phyloP scores from a whole-genome alignment of 1,284 basidiomycete genomes.

The Vanrija sp. region DNA sequence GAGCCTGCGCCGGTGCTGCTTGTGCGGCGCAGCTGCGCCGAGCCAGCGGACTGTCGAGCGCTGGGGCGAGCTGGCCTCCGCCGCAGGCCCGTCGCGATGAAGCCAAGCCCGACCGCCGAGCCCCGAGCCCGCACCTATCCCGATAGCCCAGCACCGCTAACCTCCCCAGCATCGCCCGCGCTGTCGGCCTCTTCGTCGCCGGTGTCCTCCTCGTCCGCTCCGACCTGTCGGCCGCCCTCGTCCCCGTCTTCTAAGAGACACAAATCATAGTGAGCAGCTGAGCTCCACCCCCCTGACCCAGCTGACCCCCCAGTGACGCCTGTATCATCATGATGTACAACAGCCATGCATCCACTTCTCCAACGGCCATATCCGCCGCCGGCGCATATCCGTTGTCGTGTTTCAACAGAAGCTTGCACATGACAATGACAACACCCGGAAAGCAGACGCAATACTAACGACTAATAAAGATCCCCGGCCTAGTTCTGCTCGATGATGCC shows the following conservation, averaged over 20 bases:
- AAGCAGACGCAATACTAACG: neutral
- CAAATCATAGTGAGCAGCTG: neutral
- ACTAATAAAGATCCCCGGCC: neutral
- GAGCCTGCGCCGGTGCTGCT: too few relatives aligned
- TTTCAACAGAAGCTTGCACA: neutral
- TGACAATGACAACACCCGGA: neutral
- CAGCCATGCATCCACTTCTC: conserved; percentile 20
- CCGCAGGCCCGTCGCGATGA: too few relatives aligned
- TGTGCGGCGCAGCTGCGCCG: too few relatives aligned
- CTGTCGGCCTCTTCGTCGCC: conserved; percentile 17
- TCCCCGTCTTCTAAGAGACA: conserved; percentile 18
- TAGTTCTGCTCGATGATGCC: conserved; percentile 36
- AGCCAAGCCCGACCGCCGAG: too few relatives aligned
- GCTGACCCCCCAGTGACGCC: neutral
- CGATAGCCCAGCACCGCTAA: neutral
- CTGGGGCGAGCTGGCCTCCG: too few relatives aligned
- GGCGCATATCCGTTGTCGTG: neutral
- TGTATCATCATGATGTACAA: conserved; percentile 19
- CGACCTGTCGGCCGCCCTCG: conserved; percentile 13
- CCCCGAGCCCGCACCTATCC: neutral
- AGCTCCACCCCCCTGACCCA: neutral
- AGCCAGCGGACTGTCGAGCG: too few relatives aligned
- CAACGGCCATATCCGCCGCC: neutral
- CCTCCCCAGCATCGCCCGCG: conserved; percentile 17
- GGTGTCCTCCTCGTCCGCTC: conserved; percentile 17